These are phyloP conservation scores for Pisolithus orientalis DNA, from an alignment of 768 basidiomycete species.

Conservation along the genomic window DNA sequence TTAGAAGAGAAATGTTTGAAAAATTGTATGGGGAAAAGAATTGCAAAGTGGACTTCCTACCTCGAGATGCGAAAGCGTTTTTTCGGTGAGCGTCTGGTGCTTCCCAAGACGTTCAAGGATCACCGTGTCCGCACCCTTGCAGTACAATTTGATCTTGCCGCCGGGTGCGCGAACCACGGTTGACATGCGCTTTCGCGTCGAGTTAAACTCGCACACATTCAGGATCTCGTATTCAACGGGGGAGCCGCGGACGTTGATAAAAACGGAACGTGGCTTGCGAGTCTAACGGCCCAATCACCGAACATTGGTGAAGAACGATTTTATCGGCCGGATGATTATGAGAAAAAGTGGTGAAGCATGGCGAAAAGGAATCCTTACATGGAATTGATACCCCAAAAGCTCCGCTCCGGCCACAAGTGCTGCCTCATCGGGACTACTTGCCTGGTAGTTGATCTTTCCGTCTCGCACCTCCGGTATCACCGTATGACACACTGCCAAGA, in stretches of 20 bases:
- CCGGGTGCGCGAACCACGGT: conserved; percentile 83
- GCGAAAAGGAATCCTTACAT: conserved; percentile 47
- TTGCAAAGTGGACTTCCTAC: conserved; percentile 31
- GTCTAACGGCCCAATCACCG: conserved; percentile 42
- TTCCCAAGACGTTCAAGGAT: conserved; percentile 89
- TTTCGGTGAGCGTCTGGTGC: conserved; percentile 78
- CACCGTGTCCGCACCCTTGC: conserved; percentile 97
- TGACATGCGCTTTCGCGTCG: conserved; percentile 96
- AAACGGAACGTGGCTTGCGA: conserved; percentile 94
- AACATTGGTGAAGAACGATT: neutral
- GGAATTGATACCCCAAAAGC: conserved; percentile 86
- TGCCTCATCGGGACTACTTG: conserved; percentile 96
- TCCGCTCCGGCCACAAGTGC: conserved; percentile 94
- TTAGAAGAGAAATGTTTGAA: conserved; percentile 2
- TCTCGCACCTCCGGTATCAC: conserved; percentile 91
- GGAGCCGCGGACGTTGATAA: conserved; percentile 71
- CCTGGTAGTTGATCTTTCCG: conserved; percentile 91
- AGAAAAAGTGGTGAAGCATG: neutral
- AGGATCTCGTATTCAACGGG: conserved; percentile 82
- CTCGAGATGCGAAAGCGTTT: conserved; percentile 86
- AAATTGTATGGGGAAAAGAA: neutral
- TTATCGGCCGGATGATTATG: neutral
- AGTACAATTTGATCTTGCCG: conserved; percentile 90
- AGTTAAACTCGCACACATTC: conserved; percentile 99
- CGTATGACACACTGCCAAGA: conserved; percentile 94